phyloP scores from a whole-genome alignment of 306 rosid genomes.

The Begonia peltatifolia region DNA sequence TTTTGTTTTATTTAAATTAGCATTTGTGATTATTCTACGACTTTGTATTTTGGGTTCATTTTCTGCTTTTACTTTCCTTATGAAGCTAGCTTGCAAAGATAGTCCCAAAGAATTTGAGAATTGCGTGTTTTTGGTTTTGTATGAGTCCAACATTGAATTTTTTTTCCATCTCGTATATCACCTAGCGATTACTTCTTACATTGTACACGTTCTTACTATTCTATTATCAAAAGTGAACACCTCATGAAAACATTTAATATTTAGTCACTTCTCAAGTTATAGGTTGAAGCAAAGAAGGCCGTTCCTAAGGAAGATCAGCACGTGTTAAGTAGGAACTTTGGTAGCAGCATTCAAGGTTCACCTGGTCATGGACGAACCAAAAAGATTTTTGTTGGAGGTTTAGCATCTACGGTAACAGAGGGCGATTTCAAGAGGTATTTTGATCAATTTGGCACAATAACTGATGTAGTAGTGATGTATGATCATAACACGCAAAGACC shows the following conservation, averaged over 20 bases:
- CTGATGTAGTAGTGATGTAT: constrained; percentile 91
- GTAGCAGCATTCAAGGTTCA: constrained; percentile 38
- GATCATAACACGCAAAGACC: constrained; percentile 97
- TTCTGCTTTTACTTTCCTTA: too few species aligned
- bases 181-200: too few species aligned
- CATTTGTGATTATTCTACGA: too few species aligned
- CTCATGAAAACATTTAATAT: not conserved
- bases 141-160: too few species aligned
- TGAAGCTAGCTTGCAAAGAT: too few species aligned
- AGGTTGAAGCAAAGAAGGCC: constrained; percentile 98
- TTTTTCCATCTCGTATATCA: too few species aligned
- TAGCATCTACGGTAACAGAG: constrained; percentile 74
- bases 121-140: too few species aligned
- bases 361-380: constrained; percentile 69
- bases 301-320: constrained; percentile 89
- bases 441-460: constrained; percentile 73
- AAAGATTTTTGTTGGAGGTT: constrained; percentile 90
- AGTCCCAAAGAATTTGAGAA: too few species aligned
- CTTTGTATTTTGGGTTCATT: too few species aligned
- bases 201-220: too few species aligned
- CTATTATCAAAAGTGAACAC: too few species aligned
- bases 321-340: constrained; percentile 33
- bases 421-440: constrained; percentile 74
- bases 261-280: constrained; percentile 18
- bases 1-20: too few species aligned